phyloP scores from a whole-genome alignment of 1,139 yeast species.

The Protomyces inundatus region DNA sequence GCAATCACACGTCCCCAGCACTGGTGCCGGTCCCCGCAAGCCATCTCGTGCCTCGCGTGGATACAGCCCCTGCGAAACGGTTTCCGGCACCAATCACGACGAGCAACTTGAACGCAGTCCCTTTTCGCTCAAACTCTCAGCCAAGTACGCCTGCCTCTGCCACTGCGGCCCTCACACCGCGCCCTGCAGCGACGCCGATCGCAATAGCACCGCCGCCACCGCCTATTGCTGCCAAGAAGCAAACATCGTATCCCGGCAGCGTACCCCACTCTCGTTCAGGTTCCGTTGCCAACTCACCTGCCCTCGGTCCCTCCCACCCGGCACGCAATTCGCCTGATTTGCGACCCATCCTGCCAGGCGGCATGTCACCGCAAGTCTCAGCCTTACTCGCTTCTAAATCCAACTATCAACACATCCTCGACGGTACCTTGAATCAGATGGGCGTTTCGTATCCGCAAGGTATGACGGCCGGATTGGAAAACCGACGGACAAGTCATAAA shows the following conservation, averaged over 20 bases:
- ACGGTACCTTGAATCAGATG: slow-evolving; percentile 43
- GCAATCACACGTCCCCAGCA: background rate
- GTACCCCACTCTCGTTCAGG: slow-evolving; percentile 1
- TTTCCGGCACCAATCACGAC: background rate
- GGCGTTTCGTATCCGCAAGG: slow-evolving; percentile 44
- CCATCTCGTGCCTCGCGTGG: no score
- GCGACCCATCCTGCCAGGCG: slow-evolving; percentile 32
- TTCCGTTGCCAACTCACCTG: slow-evolving; percentile 18
- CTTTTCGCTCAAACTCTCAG: background rate
- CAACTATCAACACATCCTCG: slow-evolving; percentile 45
- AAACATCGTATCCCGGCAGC: background rate
- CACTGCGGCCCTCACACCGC: background rate
- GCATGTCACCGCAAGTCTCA: slow-evolving; percentile 35
- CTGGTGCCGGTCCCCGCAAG: background rate
- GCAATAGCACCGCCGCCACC: background rate
- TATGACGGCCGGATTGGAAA: slow-evolving; percentile 41
- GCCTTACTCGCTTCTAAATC: slow-evolving; percentile 42
- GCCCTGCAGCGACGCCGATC: background rate
- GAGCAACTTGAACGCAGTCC: background rate
- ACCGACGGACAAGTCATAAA: slow-evolving; percentile 67
- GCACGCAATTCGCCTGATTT: slow-evolving; percentile 32
- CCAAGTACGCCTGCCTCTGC: background rate
- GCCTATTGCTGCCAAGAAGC: background rate
- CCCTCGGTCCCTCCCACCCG: slow-evolving; percentile 23
- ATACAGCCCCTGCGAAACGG: background rate